phyloP scores from a whole-genome alignment of 2,329 filamentous ascomycete species.

The Penicillium glabrum region DNA sequence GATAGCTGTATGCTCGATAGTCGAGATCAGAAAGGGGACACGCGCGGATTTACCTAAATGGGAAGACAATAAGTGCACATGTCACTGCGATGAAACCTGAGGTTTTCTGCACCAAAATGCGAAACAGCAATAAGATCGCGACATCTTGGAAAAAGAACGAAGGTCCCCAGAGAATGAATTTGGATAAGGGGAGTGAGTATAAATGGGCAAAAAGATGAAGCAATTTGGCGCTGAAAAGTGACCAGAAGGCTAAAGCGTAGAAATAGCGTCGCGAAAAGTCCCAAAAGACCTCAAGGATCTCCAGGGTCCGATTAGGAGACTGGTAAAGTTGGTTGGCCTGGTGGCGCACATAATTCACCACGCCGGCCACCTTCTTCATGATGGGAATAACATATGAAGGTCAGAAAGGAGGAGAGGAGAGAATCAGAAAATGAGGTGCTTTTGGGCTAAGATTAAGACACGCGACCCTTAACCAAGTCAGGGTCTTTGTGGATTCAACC shows the following conservation, averaged over 20 bases:
- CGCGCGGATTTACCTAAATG: conserved; percentile 26
- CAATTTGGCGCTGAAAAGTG: conserved; percentile 25
- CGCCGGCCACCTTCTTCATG: conserved; percentile 9
- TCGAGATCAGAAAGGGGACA: background rate
- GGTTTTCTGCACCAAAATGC: conserved; percentile 7
- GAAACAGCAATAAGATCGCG: conserved; percentile 16
- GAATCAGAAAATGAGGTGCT: background rate
- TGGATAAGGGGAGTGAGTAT: conserved; percentile 14
- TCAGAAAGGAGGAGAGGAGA: background rate
- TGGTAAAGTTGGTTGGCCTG: conserved; percentile 9
- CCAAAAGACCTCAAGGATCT: conserved; percentile 22
- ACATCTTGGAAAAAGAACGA: conserved; percentile 27
- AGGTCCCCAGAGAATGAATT: conserved; percentile 22
- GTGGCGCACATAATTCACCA: conserved; percentile 6
- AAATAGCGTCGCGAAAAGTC: conserved; percentile 31
- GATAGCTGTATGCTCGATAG: background rate
- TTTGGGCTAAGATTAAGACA: background rate
- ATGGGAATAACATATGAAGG: background rate
- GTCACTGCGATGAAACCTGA: conserved; percentile 1
- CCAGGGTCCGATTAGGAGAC: conserved; percentile 11
- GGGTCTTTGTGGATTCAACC: background rate
- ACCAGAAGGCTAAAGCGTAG: conserved; percentile 28
- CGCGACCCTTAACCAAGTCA: conserved; percentile 1
- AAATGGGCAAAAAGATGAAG: conserved; percentile 25
- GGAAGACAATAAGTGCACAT: conserved; percentile 21